Evolutionary conservation across 768 basidiomycete genomes (phyloP).

Genomic region (Thelephora aurantiotincta): DNA sequence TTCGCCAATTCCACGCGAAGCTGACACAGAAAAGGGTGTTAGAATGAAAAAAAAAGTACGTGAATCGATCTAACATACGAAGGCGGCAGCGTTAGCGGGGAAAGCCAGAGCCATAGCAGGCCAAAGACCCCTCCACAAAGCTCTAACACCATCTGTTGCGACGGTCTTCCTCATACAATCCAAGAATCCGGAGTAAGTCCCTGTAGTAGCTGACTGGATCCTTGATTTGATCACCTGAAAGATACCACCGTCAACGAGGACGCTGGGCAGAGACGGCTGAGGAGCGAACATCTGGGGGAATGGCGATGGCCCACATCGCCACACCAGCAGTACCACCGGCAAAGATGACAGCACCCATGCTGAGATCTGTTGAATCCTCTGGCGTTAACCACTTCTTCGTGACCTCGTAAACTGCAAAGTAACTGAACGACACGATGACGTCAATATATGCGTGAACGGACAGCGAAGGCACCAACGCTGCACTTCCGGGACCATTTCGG

Average conservation of each 20-base stretch:
- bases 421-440: slow-evolving; percentile 29
- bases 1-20: slow-evolving; percentile 90
- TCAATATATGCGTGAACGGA: slow-evolving; percentile 5
- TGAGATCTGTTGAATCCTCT: slow-evolving; percentile 62
- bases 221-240: slow-evolving; percentile 86
- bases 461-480: slow-evolving; percentile 39
- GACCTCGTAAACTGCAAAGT: slow-evolving; percentile 95
- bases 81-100: slow-evolving; percentile 73
- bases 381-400: slow-evolving; percentile 82
- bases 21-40: slow-evolving; percentile 24
- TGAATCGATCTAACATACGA: slow-evolving; percentile 36
- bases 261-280: too few species aligned
- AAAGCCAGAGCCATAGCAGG: slow-evolving; percentile 92
- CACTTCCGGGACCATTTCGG: slow-evolving; percentile 92
- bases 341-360: slow-evolving; percentile 74
- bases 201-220: slow-evolving; percentile 90
- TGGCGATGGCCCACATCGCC: slow-evolving; percentile 96
- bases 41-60: slow-evolving; percentile 1
- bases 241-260: neutral
- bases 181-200: slow-evolving; percentile 89
- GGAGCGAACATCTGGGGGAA: slow-evolving; percentile 81
- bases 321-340: slow-evolving; percentile 93
- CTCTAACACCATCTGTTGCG: slow-evolving; percentile 70
- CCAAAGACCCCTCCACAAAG: slow-evolving; percentile 95
- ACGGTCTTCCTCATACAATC: slow-evolving; percentile 92